Percentiles rank a stretch among this genome's conserved stretches.
phyloP scores from a whole-genome alignment of 768 basidiomycete species.

The Termitomyces sp. region DNA sequence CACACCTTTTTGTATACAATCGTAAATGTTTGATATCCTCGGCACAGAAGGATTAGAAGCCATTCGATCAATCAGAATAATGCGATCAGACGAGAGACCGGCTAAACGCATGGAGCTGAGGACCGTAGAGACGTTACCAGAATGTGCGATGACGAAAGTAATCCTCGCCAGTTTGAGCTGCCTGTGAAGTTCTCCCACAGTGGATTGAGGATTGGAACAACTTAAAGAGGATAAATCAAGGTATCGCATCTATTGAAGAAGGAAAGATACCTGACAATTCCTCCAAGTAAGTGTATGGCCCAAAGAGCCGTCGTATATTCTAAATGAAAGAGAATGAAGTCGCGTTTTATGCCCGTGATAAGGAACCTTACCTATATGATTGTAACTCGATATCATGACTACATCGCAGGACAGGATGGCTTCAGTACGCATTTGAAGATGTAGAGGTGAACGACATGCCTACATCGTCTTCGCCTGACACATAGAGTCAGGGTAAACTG shows the following conservation, averaged over 20 bases:
- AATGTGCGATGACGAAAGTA: slow-evolving; percentile 39
- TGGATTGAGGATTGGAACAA: slow-evolving; percentile 51
- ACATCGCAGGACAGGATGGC: background rate
- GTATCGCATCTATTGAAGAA: background rate
- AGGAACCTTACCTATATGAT: slow-evolving; percentile 39
- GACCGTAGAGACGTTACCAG: slow-evolving; percentile 30
- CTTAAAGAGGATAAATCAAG: slow-evolving; percentile 21
- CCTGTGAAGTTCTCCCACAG: slow-evolving; percentile 45
- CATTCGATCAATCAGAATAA: slow-evolving; percentile 32
- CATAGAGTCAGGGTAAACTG: background rate
- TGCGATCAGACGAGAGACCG: slow-evolving; percentile 31
- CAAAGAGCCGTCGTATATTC: slow-evolving; percentile 46
- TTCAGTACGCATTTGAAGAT: background rate
- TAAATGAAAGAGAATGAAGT: slow-evolving; percentile 9
- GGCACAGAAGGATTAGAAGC: slow-evolving; percentile 1
- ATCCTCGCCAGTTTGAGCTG: slow-evolving; percentile 42
- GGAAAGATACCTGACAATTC: slow-evolving; percentile 40
- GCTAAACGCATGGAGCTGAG: slow-evolving; percentile 29
- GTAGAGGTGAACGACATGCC: slow-evolving; percentile 30
- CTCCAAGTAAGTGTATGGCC: slow-evolving; percentile 48
- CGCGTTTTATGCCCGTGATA: background rate
- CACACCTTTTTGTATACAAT: slow-evolving; percentile 22
- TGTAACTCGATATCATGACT: slow-evolving; percentile 53
- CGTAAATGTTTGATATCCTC: slow-evolving; percentile 17
- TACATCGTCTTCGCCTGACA: slow-evolving; percentile 42